Conservation (phyloP, 108 stramenopile genomes). For the Cyclotella baltica region DNA sequence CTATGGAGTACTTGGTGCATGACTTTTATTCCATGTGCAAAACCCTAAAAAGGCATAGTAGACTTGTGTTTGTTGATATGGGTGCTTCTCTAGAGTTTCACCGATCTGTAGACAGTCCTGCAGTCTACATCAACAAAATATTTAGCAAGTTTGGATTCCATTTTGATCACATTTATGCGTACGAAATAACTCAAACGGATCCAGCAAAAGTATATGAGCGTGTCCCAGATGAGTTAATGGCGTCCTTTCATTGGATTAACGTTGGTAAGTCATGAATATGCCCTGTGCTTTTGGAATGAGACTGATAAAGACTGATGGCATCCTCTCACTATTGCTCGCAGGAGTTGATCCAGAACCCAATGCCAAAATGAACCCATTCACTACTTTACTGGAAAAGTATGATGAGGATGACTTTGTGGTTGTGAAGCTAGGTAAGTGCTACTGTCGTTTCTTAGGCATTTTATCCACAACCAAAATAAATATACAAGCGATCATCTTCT, state of each 20-base stretch:
- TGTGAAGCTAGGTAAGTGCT: constrained; percentile 75
- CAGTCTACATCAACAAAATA: constrained; percentile 36
- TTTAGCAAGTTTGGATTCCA: constrained; percentile 67
- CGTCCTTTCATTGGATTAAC: constrained; percentile 67
- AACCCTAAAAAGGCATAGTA: constrained; percentile 45
- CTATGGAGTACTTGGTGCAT: constrained; percentile 66
- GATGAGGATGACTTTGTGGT: constrained; percentile 59
- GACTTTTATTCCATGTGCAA: constrained; percentile 75
- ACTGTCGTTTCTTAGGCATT: too few species aligned
- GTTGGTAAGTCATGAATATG: neutral
- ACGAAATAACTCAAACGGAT: constrained; percentile 44
- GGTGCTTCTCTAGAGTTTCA: constrained; percentile 72
- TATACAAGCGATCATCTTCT: too few species aligned
- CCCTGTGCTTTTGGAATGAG: too few species aligned
- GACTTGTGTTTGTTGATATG: constrained; percentile 67
- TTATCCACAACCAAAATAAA: too few species aligned
- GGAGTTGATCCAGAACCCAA: constrained; percentile 35
- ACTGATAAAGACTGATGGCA: constrained; percentile 6
- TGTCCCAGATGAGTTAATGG: constrained; percentile 33
- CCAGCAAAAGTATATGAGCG: constrained; percentile 50
- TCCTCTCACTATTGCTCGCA: constrained; percentile 35
- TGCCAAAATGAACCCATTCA: constrained; percentile 59
- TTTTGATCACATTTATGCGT: constrained; percentile 80
- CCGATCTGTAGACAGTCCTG: constrained; percentile 20
- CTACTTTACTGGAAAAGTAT: constrained; percentile 31